Evolutionary conservation across 1,284 basidiomycete genomes (phyloP).

Genomic region (Sporisorium iseilematis-ciliati): DNA sequence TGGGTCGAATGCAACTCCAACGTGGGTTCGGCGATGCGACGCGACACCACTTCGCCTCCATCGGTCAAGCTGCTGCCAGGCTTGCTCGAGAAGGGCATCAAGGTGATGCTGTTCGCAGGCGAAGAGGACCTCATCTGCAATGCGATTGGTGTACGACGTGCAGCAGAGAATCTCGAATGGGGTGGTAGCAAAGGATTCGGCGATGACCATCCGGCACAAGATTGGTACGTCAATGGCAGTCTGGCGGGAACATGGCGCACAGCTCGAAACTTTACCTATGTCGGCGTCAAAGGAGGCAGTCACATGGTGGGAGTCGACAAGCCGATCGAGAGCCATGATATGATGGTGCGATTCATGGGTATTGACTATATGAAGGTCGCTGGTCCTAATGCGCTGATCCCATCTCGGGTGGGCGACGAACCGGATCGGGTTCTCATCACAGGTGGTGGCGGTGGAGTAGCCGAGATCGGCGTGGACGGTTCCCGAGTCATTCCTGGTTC

Average conservation of each 20-base stretch:
- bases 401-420: conserved; percentile 80
- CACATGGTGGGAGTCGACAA: conserved; percentile 84
- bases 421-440: conserved; percentile 71
- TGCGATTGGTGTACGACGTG: conserved; percentile 86
- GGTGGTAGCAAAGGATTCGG: conserved; percentile 79
- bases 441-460: conserved; percentile 48
- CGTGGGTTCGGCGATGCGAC: conserved; percentile 77
- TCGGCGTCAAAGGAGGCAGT: conserved; percentile 79
- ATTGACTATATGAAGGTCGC: conserved; percentile 85
- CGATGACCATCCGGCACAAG: conserved; percentile 60
- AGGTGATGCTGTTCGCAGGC: conserved; percentile 91
- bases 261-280: conserved; percentile 91
- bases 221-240: conserved; percentile 82
- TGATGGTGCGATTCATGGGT: conserved; percentile 77
- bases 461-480: conserved; percentile 38
- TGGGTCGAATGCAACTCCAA: conserved; percentile 89
- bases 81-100: conserved; percentile 79
- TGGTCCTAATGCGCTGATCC: conserved; percentile 78
- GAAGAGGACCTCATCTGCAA: conserved; percentile 96
- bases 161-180: conserved; percentile 87
- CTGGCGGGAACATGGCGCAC: conserved; percentile 90
- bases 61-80: conserved; percentile 83
- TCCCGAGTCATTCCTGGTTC: conserved; percentile 71
- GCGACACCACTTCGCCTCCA: conserved; percentile 74
- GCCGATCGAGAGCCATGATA: conserved; percentile 90